A percentile compares a stretch with the other conserved stretches of the same genome.
phyloP scores from a whole-genome alignment of 345 rosid species.

The Triadica sebifera region DNA sequence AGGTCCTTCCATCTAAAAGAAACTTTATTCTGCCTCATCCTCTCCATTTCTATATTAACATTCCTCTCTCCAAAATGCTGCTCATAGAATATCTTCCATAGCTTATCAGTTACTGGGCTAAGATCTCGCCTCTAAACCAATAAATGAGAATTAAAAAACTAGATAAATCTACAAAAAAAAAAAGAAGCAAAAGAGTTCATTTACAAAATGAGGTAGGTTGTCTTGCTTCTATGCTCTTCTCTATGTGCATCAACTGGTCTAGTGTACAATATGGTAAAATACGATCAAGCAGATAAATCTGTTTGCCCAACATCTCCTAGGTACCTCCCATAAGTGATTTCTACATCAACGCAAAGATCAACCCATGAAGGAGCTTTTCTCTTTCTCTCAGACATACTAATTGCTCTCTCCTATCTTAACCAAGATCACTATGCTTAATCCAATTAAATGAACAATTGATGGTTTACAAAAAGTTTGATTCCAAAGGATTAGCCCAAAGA shows the following conservation, averaged over 20 bases:
- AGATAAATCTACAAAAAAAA: not conserved
- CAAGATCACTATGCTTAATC: not conserved
- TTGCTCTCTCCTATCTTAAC: not conserved
- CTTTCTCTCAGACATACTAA: conserved; percentile 14
- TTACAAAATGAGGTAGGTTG: not conserved
- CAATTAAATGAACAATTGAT: not conserved
- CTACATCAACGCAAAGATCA: conserved; percentile 67
- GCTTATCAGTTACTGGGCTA: conserved; percentile 64
- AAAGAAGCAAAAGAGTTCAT: not conserved
- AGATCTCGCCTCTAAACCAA: conserved; percentile 69
- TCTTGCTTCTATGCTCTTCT: conserved; percentile 59
- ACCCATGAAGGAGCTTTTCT: conserved; percentile 62
- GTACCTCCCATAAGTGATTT: conserved; percentile 54
- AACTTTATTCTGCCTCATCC: conserved; percentile 54
- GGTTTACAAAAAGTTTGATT: not conserved
- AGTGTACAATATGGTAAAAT: conserved; percentile 68
- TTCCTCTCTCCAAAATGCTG: conserved; percentile 48
- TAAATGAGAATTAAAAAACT: conserved; percentile 1
- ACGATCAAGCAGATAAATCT: conserved; percentile 67
- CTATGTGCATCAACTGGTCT: conserved; percentile 78
- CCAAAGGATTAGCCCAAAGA: not conserved
- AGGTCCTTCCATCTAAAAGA: conserved; percentile 61
- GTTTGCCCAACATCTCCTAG: conserved; percentile 90
- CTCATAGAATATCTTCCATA: conserved; percentile 77
- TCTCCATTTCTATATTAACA: conserved; percentile 40